Conservation (phyloP, 2,329 filamentous ascomycete genomes). For the Sclerotinia nivalis region DNA sequence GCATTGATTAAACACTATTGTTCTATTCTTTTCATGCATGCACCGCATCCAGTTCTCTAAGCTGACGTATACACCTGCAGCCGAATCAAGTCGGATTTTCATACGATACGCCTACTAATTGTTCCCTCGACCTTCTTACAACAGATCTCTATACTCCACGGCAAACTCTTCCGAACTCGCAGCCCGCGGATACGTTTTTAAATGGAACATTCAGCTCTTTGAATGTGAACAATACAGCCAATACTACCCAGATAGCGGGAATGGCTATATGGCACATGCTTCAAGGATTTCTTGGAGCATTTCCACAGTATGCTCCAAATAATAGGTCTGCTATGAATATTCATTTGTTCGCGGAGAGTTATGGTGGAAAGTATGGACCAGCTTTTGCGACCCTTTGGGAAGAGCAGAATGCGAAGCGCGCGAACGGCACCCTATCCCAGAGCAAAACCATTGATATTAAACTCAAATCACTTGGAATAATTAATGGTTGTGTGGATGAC, state of each 20-base stretch:
- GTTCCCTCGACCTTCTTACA: constrained; percentile 54
- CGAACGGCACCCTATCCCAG: constrained; percentile 50
- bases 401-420: constrained; percentile 59
- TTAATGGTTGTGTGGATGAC: constrained; percentile 71
- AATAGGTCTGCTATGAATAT: constrained; percentile 58
- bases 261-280: constrained; percentile 59
- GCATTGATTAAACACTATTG: background rate
- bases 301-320: constrained; percentile 54
- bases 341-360: constrained; percentile 68
- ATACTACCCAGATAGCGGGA: constrained; percentile 54
- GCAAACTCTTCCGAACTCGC: constrained; percentile 37
- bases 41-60: background rate
- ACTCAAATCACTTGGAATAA: constrained; percentile 64
- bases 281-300: constrained; percentile 59
- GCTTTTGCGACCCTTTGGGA: constrained; percentile 60
- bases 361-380: constrained; percentile 70
- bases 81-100: constrained; percentile 71
- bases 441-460: constrained; percentile 59
- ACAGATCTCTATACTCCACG: constrained; percentile 46
- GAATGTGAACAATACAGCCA: constrained; percentile 47
- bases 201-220: constrained; percentile 68
- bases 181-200: constrained; percentile 44
- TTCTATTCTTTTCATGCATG: background rate
- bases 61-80: constrained; percentile 48
- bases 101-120: constrained; percentile 63